A percentile compares a stretch with the other conserved stretches of the same genome.
These are phyloP conservation scores for Echites panduratus DNA, from an alignment of 257 asterid genomes.

Conservation along the genomic window DNA sequence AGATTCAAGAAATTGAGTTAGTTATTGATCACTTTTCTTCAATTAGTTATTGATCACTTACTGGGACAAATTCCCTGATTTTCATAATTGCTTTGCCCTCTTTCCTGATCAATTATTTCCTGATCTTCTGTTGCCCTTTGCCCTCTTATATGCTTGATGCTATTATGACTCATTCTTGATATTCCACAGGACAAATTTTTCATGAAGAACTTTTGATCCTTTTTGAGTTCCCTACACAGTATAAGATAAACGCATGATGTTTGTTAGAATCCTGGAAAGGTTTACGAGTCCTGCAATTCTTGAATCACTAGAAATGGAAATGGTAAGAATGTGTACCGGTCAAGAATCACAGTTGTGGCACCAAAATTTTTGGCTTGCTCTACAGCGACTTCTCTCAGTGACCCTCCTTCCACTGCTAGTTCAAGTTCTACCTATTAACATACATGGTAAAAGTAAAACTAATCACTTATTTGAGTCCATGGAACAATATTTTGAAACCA, in stretches of 20 bases:
- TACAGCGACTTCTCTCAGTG: conserved; percentile 34
- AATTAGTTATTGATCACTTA: conserved; percentile 17
- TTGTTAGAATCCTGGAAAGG: background rate
- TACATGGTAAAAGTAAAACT: background rate
- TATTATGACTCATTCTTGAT: conserved; percentile 27
- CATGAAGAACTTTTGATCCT: conserved; percentile 32
- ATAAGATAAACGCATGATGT: background rate
- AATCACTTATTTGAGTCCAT: background rate
- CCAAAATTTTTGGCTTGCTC: conserved; percentile 28
- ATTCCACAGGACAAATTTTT: conserved; percentile 44
- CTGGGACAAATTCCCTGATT: background rate
- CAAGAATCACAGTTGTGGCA: conserved; percentile 43
- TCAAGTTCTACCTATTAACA: conserved; percentile 37
- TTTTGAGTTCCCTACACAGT: conserved; percentile 33
- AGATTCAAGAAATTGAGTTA: background rate
- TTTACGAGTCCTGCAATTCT: background rate
- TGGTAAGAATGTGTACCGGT: conserved; percentile 25
- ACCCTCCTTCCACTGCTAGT: conserved; percentile 43
- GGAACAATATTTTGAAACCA: background rate
- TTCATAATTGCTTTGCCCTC: conserved; percentile 6
- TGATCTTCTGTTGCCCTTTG: conserved; percentile 20
- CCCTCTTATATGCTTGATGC: conserved; percentile 27
- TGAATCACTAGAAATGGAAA: background rate
- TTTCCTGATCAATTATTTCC: background rate
- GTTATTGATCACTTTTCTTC: conserved; percentile 18